phyloP scores from a whole-genome alignment of 768 basidiomycete species.

The Naganishia kalamii region DNA sequence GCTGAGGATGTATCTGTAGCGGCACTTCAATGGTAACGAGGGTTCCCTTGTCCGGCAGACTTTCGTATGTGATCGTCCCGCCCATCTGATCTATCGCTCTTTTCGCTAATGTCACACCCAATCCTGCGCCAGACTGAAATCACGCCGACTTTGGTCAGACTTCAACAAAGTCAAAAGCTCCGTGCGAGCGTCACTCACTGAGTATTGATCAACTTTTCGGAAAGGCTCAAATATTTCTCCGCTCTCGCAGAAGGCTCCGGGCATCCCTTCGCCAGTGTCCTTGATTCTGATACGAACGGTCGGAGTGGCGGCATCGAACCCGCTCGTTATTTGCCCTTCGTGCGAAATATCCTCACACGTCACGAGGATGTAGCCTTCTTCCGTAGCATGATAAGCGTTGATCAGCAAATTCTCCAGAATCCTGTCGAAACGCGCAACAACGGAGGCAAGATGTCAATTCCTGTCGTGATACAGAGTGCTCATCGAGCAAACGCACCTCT shows the following conservation, averaged over 20 bases:
- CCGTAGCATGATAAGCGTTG: slow-evolving; percentile 41
- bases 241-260: slow-evolving; percentile 34
- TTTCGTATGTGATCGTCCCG: slow-evolving; percentile 37
- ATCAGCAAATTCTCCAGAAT: slow-evolving; percentile 37
- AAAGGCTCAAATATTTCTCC: slow-evolving; percentile 36
- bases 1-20: slow-evolving; percentile 21
- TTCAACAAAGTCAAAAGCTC: background rate
- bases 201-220: slow-evolving; percentile 31
- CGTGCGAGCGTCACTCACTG: background rate
- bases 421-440: slow-evolving; percentile 12
- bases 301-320: slow-evolving; percentile 18
- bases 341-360: slow-evolving; percentile 37
- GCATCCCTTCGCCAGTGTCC: slow-evolving; percentile 40
- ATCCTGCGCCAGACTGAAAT: slow-evolving; percentile 33
- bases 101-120: slow-evolving; percentile 37
- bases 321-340: background rate
- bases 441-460: background rate
- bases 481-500: slow-evolving; percentile 22
- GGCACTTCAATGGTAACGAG: slow-evolving; percentile 38
- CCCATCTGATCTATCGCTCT: slow-evolving; percentile 40
- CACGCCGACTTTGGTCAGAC: background rate
- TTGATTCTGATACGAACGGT: slow-evolving; percentile 36
- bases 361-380: slow-evolving; percentile 38
- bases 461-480: background rate
- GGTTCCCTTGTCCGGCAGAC: slow-evolving; percentile 34